Evolutionary conservation across 2,329 filamentous ascomycete genomes (phyloP).

Genomic region (Exophiala sp.): DNA sequence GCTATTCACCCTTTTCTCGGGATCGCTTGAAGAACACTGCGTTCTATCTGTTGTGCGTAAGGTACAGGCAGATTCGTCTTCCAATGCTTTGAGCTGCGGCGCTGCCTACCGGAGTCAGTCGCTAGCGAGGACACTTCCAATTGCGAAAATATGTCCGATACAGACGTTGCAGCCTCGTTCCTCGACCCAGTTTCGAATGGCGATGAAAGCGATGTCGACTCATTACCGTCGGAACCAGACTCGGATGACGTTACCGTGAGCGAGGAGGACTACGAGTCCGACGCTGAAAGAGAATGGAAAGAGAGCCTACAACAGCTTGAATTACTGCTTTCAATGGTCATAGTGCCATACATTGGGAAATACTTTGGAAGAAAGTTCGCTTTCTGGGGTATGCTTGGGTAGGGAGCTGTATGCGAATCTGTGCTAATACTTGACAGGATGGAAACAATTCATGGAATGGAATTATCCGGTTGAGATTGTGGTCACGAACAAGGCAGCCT

Average conservation of each 20-base stretch:
- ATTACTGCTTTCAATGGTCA: conserved; percentile 85
- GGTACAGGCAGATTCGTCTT: background rate
- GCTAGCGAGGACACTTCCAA: background rate
- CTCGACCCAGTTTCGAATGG: conserved; percentile 22
- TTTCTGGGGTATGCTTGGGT: conserved; percentile 73
- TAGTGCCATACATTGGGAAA: conserved; percentile 91
- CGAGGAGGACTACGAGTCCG: conserved; percentile 63
- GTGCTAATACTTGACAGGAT: conserved; percentile 55
- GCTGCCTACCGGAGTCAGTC: background rate
- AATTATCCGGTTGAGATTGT: conserved; percentile 75
- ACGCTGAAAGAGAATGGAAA: conserved; percentile 93
- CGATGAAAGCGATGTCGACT: conserved; percentile 42
- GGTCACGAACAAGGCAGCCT: conserved; percentile 58
- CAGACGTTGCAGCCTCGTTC: conserved; percentile 32
- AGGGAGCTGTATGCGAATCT: background rate
- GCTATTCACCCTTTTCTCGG: too few relatives aligned
- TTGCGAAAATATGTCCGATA: conserved; percentile 18
- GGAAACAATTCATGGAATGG: conserved; percentile 94
- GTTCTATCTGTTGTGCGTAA: background rate
- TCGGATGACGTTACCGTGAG: conserved; percentile 50
- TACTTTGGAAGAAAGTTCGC: conserved; percentile 92
- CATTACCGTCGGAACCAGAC: conserved; percentile 45
- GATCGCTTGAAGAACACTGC: background rate
- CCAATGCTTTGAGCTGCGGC: background rate
- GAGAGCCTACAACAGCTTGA: conserved; percentile 91